Evolutionary conservation across 1,139 yeast species (phyloP).

Genomic region (Tardiomyces depauwii): DNA sequence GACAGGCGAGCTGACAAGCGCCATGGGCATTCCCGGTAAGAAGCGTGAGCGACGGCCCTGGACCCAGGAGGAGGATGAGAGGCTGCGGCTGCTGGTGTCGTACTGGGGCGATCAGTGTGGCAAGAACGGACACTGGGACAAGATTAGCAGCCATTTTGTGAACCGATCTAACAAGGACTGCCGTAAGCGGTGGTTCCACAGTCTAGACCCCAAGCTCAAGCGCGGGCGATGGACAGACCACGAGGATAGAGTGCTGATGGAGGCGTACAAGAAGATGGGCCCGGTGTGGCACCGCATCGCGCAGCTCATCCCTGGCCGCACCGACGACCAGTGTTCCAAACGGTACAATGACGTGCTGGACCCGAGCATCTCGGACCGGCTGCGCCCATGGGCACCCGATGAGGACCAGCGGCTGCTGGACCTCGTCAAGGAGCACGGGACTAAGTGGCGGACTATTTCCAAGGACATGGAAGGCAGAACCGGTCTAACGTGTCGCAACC

Average conservation of each 20-base stretch:
- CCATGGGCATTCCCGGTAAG: neutral
- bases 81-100: constrained; percentile 57
- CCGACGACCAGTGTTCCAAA: constrained; percentile 93
- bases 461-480: constrained; percentile 67
- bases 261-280: constrained; percentile 59
- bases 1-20: neutral
- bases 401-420: constrained; percentile 63
- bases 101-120: constrained; percentile 87
- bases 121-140: constrained; percentile 58
- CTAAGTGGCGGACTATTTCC: constrained; percentile 83
- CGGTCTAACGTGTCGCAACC: constrained; percentile 77
- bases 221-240: constrained; percentile 86
- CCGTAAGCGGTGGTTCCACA: constrained; percentile 80
- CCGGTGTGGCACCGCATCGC: constrained; percentile 84
- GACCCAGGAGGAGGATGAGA: constrained; percentile 70
- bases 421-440: constrained; percentile 64
- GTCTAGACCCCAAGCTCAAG: constrained; percentile 68
- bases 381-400: constrained; percentile 68
- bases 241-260: constrained; percentile 58
- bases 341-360: constrained; percentile 82
- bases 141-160: constrained; percentile 51
- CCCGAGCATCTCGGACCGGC: constrained; percentile 66
- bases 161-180: constrained; percentile 86
- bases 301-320: constrained; percentile 63
- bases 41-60: constrained; percentile 42